These are phyloP conservation scores for Suhomyces yuchorum DNA, from an alignment of 1,139 yeast genomes.

Conservation along the genomic window DNA sequence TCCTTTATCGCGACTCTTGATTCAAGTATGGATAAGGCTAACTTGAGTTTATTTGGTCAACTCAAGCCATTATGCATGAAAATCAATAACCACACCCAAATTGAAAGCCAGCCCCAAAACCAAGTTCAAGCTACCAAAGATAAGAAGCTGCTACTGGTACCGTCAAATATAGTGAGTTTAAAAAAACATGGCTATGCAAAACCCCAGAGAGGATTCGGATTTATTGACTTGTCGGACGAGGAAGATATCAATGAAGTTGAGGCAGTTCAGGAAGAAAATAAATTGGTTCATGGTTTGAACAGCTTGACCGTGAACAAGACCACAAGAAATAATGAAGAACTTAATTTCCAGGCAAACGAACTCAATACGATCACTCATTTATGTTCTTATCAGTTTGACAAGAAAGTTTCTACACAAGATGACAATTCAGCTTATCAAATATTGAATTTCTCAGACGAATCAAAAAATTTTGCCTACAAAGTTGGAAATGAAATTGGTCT, in stretches of 20 bases:
- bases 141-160: background rate
- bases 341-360: background rate
- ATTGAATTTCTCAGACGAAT: conserved; percentile 1
- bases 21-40: conserved; percentile 12
- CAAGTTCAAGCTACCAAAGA: background rate
- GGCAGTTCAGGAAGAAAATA: background rate
- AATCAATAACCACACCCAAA: conserved; percentile 8
- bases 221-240: conserved; percentile 29
- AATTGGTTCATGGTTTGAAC: background rate
- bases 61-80: conserved; percentile 36
- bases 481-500: background rate
- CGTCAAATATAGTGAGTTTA: background rate
- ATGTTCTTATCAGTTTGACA: background rate
- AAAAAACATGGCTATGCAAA: conserved; percentile 22
- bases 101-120: background rate
- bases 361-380: conserved; percentile 1
- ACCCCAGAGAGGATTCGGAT: conserved; percentile 45
- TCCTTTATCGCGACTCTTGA: conserved; percentile 26
- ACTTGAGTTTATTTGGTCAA: conserved; percentile 32
- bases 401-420: background rate
- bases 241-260: conserved; percentile 12
- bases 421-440: background rate
- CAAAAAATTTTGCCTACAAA: background rate
- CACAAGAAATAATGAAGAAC: background rate
- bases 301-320: background rate